Conservation (phyloP, 441 rosid species). For the Pelargonium fulgidum region DNA sequence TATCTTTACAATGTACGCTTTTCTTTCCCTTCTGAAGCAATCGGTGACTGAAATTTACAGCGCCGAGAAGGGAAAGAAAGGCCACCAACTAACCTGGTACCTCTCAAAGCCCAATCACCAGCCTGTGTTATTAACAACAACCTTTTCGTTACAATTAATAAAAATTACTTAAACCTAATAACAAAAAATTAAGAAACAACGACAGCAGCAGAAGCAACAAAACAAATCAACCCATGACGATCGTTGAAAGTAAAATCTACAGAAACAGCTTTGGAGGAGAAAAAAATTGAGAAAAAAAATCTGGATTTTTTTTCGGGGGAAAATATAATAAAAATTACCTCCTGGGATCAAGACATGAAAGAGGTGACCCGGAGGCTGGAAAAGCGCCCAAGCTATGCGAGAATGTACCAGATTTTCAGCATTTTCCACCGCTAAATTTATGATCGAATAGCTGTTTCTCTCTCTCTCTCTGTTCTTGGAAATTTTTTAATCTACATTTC, state of each 20-base stretch:
- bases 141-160: not conserved
- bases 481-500: not conserved
- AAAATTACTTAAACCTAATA: not conserved
- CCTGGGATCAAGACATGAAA: not conserved
- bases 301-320: not conserved
- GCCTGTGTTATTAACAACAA: constrained; percentile 8
- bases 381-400: not conserved
- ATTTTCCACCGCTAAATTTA: constrained; percentile 5
- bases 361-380: not conserved
- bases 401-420: constrained; percentile 8
- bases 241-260: not conserved
- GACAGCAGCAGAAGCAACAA: not conserved
- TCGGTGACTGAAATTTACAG: constrained; percentile 37
- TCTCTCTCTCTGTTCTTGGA: not conserved
- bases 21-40: constrained; percentile 46
- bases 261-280: too few species aligned
- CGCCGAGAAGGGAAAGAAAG: constrained; percentile 54
- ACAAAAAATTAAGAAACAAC: not conserved
- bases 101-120: constrained; percentile 27
- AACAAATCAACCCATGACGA: not conserved
- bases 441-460: not conserved
- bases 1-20: constrained; percentile 13
- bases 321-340: not conserved
- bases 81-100: constrained; percentile 20
- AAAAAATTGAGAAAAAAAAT: not conserved